Evolutionary conservation across 2,329 filamentous ascomycete genomes (phyloP).

Genomic region (Apiospora sp.): DNA sequence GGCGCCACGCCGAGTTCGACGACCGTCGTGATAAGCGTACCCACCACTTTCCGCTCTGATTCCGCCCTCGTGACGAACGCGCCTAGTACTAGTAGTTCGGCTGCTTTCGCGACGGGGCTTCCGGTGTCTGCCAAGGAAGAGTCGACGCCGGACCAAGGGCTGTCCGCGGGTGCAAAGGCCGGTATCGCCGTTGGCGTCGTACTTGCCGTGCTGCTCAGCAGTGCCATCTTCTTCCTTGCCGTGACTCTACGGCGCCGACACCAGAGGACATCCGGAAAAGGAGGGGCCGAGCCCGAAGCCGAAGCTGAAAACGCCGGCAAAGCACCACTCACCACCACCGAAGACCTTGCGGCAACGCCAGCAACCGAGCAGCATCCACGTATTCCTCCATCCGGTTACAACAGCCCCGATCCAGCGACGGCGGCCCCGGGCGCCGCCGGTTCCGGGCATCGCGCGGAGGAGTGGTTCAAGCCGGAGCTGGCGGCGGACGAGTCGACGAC

Average conservation of each 20-base stretch:
- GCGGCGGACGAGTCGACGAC: slow-evolving; percentile 29
- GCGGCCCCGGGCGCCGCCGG: neutral
- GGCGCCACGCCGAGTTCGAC: neutral
- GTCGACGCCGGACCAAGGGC: neutral
- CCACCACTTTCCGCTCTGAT: neutral
- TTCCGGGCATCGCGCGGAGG: neutral
- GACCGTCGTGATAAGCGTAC: neutral
- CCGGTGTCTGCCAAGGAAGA: neutral
- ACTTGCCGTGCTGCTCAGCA: neutral
- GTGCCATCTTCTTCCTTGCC: slow-evolving; percentile 12
- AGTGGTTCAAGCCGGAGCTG: slow-evolving; percentile 32
- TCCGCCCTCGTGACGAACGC: neutral
- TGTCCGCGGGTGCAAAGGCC: neutral
- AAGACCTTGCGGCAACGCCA: neutral
- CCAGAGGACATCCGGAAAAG: neutral
- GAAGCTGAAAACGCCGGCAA: neutral
- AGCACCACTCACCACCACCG: neutral
- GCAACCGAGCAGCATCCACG: neutral
- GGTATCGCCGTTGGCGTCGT: slow-evolving; percentile 8
- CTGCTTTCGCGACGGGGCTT: neutral
- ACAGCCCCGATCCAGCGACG: neutral
- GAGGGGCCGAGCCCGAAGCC: slow-evolving; percentile 16
- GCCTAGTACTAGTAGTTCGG: neutral
- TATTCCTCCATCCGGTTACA: neutral
- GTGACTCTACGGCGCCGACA: neutral